Percentiles rank a stretch among this genome's conserved stretches.
Evolutionary conservation across 345 rosid genomes (phyloP).

Genomic region (Citrus australasica): DNA sequence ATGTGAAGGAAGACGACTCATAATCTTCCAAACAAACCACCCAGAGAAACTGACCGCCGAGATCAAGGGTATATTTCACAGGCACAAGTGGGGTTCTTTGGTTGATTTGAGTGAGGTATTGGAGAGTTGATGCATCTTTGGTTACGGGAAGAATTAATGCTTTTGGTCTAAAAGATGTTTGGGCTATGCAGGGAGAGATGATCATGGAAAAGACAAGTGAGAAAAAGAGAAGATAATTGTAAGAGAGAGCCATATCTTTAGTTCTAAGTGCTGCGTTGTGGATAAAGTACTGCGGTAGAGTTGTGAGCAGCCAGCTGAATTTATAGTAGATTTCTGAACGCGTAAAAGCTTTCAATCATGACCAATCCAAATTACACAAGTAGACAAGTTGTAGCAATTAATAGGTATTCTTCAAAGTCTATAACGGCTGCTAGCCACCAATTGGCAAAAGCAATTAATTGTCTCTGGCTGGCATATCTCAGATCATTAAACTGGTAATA

Average conservation of each 20-base stretch:
- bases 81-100: conserved; percentile 21
- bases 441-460: no score
- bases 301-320: no score
- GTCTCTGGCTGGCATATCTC: no score
- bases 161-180: conserved; percentile 1
- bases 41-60: not conserved
- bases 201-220: not conserved
- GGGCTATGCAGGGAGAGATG: not conserved
- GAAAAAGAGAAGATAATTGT: not conserved
- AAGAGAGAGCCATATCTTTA: not conserved
- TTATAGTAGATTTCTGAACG: no score
- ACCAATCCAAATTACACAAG: no score
- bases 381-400: no score
- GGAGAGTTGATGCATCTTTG: conserved; percentile 18
- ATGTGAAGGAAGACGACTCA: not conserved
- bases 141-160: conserved; percentile 15
- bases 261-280: no score
- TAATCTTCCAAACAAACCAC: not conserved
- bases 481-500: no score
- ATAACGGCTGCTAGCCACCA: no score
- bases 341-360: no score
- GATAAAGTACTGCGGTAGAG: no score
- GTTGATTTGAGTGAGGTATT: conserved; percentile 16
- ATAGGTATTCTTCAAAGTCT: no score
- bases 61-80: conserved; percentile 2